Base-by-base conservation (phyloP, 23 red algal genomes). In the Agarophyton chilense region DNA sequence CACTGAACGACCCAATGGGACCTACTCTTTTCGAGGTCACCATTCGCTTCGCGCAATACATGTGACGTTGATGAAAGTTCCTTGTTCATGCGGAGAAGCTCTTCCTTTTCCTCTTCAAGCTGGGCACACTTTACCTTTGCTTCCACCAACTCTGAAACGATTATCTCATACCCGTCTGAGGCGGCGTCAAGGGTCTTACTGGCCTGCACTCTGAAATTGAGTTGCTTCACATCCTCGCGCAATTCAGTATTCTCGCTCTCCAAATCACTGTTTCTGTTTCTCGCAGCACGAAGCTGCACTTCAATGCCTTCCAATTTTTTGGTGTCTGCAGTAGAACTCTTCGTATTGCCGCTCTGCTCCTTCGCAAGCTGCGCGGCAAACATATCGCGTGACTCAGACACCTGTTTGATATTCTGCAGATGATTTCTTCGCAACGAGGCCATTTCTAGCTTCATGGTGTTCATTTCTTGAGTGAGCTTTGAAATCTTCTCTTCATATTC, bases 71-170 rank as follows among this genome's bases (percentile, higher is more conserved):
- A 55, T 34, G 62, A 52, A 33, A 82, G 33, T 28, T 91, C 88
- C 44, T 72, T 79, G 46, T 81, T 82, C 44, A 81, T 81, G 6
- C 76, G 40, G 2, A 81, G 25, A 28, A 91, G 63, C 31, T 81
- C 77, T 49, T 91, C 88, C 43, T 91, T 91, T 29, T 91, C 88
- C 88, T 91, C 88, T 34, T 91, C 54, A 25, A 91, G 50, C 76
- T 91, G 58, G 16, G 88, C 88, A 55, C 76, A 81, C 31, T 73
- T 91, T 49, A 91, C 34, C 45, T 91, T 91, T 12, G 57, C 73
- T 26, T 49, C 57, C 17, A 91, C 88, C 63, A 91, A 46, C 28
- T 91, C 88, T 35, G 77, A 74, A 1, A 91, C 77, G 63, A 91
- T 73, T 25, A 47, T 50, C 32, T 91, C 88, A 58, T 91, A 82